Evolutionary conservation across 768 basidiomycete genomes (phyloP), one percentile per base, ranked within the genome.

Genomic region (Suillus spraguei): DNA sequence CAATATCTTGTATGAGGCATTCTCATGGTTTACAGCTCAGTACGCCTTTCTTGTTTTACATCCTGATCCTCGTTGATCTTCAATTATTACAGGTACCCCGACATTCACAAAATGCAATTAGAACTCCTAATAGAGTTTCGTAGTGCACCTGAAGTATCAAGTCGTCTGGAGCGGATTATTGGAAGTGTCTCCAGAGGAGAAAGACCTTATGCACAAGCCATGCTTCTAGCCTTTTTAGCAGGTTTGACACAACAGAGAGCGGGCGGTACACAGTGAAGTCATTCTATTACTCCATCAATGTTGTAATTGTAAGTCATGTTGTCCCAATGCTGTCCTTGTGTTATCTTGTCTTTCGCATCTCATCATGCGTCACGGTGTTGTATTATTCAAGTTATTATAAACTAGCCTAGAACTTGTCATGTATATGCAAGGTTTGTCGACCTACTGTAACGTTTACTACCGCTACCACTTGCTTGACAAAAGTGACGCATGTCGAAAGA

Each of bases 1-100:
- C 24, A 74, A 76, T 56, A 64, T 74, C 22, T 59, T 74, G 8
- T 70, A 69, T 10, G 73, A 74, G 67, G 64, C 68, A 1, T 73
- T 76, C 36, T 73, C 73, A 5, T 72, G 66, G 65, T 76, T 74
- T 59, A 76, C 73, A 9, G 59, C 73, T 20, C 68, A 71, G 75
- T 76, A 60, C 14, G 20, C 5, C 2, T 5, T 11, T 22, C 47
- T 6, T n/a, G 3, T 24, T 20, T 24, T n/a, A 33, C 20, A 33
- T 10, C 33, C 7, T 5, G 5, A 2, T 9, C 22, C 49, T 66
- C 39, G 65, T 14, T 24, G 28, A 47, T 5, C 46, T 11, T 33
- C 20, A 20, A 55, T n/a, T 3, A 35, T 52, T 42, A 56, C 28
- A 73, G 71, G 60, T 64, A 73, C 20, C 49, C 60, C 8, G 63